These are phyloP conservation scores for Fusarium veterinarium DNA, from an alignment of 2,329 filamentous ascomycete species.

Conservation along the genomic window DNA sequence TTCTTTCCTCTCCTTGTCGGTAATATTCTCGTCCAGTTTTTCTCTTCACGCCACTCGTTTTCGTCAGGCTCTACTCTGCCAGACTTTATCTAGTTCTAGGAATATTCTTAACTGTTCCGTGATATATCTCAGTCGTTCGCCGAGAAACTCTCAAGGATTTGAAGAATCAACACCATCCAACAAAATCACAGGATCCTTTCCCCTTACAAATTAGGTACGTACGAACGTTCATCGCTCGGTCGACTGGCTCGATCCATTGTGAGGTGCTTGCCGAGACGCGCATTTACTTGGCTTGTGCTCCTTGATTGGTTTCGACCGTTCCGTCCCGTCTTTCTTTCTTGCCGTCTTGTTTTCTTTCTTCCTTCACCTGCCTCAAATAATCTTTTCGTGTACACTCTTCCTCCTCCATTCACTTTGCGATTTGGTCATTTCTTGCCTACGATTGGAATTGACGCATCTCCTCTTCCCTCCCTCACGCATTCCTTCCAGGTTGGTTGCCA, in stretches of 20 bases:
- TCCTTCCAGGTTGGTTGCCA: conserved; percentile 39
- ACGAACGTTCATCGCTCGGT: conserved; percentile 25
- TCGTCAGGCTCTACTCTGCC: conserved; percentile 45
- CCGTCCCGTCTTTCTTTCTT: conserved; percentile 22
- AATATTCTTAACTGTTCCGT: conserved; percentile 31
- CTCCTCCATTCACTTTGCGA: conserved; percentile 13
- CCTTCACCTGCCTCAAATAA: conserved; percentile 5
- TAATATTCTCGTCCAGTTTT: conserved; percentile 45
- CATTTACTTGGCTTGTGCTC: conserved; percentile 38
- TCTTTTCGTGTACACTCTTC: conserved; percentile 17
- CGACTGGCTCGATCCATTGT: conserved; percentile 11
- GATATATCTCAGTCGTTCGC: conserved; percentile 36
- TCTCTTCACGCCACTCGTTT: conserved; percentile 56
- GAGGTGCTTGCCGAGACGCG: conserved; percentile 34
- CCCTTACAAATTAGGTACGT: conserved; percentile 42
- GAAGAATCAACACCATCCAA: conserved; percentile 31
- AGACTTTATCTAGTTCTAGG: conserved; percentile 42
- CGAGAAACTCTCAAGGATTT: conserved; percentile 38
- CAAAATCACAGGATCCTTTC: conserved; percentile 32
- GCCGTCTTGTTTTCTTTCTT: conserved; percentile 36
- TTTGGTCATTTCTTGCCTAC: conserved; percentile 13
- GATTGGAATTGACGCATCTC: conserved; percentile 23
- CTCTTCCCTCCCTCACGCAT: conserved; percentile 11
- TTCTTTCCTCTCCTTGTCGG: conserved; percentile 44
- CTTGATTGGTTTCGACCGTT: conserved; percentile 29